Evolutionary conservation across 257 asterid genomes (phyloP).

Genomic region (Sherardia arvensis): DNA sequence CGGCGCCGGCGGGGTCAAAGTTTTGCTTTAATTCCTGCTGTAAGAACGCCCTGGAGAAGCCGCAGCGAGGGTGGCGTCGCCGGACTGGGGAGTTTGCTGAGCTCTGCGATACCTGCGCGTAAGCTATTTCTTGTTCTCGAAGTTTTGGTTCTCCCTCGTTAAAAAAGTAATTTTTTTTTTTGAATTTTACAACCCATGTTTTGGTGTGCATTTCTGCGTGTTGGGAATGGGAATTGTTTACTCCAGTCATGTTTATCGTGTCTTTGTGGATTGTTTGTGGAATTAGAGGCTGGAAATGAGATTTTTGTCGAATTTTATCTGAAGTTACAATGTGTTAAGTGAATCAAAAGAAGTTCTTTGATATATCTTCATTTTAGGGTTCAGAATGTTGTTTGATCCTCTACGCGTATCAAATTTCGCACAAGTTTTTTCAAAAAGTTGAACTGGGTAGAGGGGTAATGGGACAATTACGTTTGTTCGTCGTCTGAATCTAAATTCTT

Average conservation of each 20-base stretch:
- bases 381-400: neutral
- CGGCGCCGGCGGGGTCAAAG: slow-evolving; percentile 19
- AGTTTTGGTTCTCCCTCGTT: neutral
- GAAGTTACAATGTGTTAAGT: neutral
- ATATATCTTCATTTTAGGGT: neutral
- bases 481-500: neutral
- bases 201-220: neutral
- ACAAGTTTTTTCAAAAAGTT: neutral
- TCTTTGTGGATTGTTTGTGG: neutral
- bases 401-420: neutral
- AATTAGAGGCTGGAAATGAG: slow-evolving; percentile 5
- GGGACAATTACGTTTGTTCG: neutral
- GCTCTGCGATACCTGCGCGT: slow-evolving; percentile 98
- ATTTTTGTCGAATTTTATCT: neutral
- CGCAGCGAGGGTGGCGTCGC: slow-evolving; percentile 88
- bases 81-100: slow-evolving; percentile 90
- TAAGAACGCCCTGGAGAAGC: slow-evolving; percentile 38
- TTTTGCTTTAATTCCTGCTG: slow-evolving; percentile 81
- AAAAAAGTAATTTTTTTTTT: neutral
- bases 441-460: neutral
- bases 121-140: slow-evolving; percentile 17
- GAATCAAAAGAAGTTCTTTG: neutral
- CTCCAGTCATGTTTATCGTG: neutral
- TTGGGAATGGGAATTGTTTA: neutral
- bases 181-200: neutral